Evolutionary conservation across 805 yeast genomes (phyloP), one percentile per base, ranked within the genome.

Genomic region (Starmerella potacharoeniae): DNA sequence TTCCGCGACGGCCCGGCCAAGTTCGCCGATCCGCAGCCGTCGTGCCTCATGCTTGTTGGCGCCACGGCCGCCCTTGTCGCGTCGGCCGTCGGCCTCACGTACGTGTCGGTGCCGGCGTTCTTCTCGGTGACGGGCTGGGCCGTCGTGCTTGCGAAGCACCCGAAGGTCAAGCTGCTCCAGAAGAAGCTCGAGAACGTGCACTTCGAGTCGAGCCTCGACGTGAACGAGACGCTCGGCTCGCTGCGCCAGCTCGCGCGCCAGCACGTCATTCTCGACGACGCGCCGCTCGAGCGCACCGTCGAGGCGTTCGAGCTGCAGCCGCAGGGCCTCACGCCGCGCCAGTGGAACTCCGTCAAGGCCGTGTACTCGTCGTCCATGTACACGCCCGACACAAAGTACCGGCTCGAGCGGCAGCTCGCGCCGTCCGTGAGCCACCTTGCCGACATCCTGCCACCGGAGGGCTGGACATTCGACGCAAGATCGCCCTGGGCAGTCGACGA

Each of bases 281-380:
- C 77, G 0, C 83, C 88, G 0, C 82, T 81, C 49, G 66, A 71
- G 0, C 72, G 79, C 45, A 66, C 71, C n/a, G 89, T 86, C 7
- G 95, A 89, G 64, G 73, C 90, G 1, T 90, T 75, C 66, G 95
- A 89, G 67, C 74, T 89, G 29, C 85, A 85, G 65, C 74, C 76
- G 45, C 83, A 77, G 60, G 84, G 84, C 40, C 68, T 80, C 30
- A 75, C 84, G 2, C 77, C 81, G 0, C 71, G 75, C 6, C 74
- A 74, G 33, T 89, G 91, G 86, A 73, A 76, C 40, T 77, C 81
- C 33, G 78, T 78, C 14, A 14, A 29, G 14, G 42, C 52, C 64
- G 66, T 77, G 28, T 86, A 75, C 64, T 75, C 91, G 0, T 71
- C 71, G 11, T 71, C 72, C 3, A 66, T 82, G 0, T 90, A 83